A percentile compares a stretch with the other conserved stretches of the same genome.
These are phyloP conservation scores for Neurospora sp. DNA, from an alignment of 495 filamentous ascomycete genomes.

Conservation along the genomic window DNA sequence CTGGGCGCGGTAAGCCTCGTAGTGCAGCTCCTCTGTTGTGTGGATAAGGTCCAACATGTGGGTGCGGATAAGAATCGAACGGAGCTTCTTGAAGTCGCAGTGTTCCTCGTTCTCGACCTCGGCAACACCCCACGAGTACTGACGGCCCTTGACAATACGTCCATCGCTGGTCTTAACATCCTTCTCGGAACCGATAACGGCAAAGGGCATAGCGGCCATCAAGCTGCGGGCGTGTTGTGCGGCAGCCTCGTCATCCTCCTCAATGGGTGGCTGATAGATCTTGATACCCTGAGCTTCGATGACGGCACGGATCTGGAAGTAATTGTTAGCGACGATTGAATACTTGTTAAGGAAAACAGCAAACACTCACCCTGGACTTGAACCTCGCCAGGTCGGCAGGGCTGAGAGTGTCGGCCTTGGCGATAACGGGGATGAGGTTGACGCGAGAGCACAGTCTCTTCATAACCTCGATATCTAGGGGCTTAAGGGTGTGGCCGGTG, in stretches of 20 bases:
- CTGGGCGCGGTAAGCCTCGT: constrained; percentile 96
- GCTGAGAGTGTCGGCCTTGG: constrained; percentile 96
- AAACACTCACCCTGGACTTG: constrained; percentile 69
- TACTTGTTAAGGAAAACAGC: constrained; percentile 2
- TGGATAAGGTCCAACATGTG: constrained; percentile 99
- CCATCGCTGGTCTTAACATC: constrained; percentile 94
- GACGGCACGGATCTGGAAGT: constrained; percentile 71
- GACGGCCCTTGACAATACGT: constrained; percentile 94
- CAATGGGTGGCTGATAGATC: constrained; percentile 94
- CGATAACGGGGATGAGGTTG: constrained; percentile 95
- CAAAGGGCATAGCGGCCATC: constrained; percentile 96
- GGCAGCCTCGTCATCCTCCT: constrained; percentile 96
- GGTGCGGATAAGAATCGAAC: constrained; percentile 97
- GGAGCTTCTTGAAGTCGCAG: constrained; percentile 99
- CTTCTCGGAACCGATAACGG: constrained; percentile 97
- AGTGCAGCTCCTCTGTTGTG: constrained; percentile 97
- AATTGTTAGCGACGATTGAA: not conserved
- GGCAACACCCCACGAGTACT: constrained; percentile 98
- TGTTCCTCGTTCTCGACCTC: constrained; percentile 99
- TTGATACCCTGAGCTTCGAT: constrained; percentile 98
- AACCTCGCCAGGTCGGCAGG: constrained; percentile 82
- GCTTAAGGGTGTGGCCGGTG: constrained; percentile 96
- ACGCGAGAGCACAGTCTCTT: constrained; percentile 95
- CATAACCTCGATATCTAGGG: constrained; percentile 98
- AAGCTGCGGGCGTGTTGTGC: constrained; percentile 86